These are phyloP conservation scores for Pseudogymnoascus sp. DNA, from an alignment of 2,329 filamentous ascomycete genomes.

Conservation along the genomic window DNA sequence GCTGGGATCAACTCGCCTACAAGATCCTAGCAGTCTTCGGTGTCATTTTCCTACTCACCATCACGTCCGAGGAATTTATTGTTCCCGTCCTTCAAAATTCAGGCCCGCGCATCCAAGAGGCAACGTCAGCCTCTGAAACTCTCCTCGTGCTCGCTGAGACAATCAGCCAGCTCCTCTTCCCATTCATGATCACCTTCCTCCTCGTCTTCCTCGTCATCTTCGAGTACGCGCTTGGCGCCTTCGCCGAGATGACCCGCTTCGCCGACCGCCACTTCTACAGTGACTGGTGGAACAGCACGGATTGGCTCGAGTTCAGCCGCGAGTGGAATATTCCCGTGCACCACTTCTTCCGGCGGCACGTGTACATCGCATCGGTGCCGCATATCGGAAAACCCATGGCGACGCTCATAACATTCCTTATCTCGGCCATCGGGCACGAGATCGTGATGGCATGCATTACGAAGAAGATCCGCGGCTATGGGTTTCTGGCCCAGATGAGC, in stretches of 20 bases:
- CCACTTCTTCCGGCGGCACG: slow-evolving; percentile 87
- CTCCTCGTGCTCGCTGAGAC: slow-evolving; percentile 79
- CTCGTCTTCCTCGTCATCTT: slow-evolving; percentile 98
- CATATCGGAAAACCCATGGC: slow-evolving; percentile 70
- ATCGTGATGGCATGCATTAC: slow-evolving; percentile 97
- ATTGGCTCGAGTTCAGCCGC: slow-evolving; percentile 92
- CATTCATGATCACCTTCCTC: slow-evolving; percentile 93
- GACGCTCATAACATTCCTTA: slow-evolving; percentile 83
- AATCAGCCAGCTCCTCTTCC: slow-evolving; percentile 85
- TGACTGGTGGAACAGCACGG: slow-evolving; percentile 69
- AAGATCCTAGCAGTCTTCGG: slow-evolving; percentile 89
- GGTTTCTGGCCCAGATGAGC: slow-evolving; percentile 90
- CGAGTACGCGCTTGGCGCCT: slow-evolving; percentile 90
- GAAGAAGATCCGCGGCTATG: slow-evolving; percentile 91
- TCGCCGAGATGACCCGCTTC: slow-evolving; percentile 89
- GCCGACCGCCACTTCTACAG: slow-evolving; percentile 90
- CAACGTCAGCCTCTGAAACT: slow-evolving; percentile 48
- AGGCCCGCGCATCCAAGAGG: slow-evolving; percentile 41
- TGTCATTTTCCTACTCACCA: slow-evolving; percentile 88
- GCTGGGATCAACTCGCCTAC: slow-evolving; percentile 73
- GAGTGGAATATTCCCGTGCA: slow-evolving; percentile 99
- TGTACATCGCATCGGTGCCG: slow-evolving; percentile 75
- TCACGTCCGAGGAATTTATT: slow-evolving; percentile 92
- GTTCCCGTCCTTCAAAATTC: slow-evolving; percentile 78
- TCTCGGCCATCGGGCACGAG: slow-evolving; percentile 84